Percentiles rank a stretch among this genome's conserved stretches.
Evolutionary conservation across 352 stramenopile genomes (phyloP).

Genomic region (Pythium coloratum): DNA sequence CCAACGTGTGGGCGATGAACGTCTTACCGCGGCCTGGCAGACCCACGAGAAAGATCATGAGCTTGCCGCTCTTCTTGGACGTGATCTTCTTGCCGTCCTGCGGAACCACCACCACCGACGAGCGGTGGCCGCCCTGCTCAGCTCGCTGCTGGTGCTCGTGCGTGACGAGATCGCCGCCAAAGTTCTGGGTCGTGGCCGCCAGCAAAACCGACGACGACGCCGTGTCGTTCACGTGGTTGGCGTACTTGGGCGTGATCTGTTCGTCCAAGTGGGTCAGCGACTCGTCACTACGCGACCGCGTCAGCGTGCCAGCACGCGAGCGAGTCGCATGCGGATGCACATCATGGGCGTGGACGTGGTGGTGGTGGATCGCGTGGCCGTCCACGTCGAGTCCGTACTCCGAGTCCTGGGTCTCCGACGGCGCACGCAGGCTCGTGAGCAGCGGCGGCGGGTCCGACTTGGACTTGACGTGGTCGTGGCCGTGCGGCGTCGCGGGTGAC

Average conservation of each 20-base stretch:
- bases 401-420: slow-evolving; percentile 59
- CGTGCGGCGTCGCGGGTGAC: slow-evolving; percentile 12
- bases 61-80: slow-evolving; percentile 58
- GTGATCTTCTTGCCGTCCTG: slow-evolving; percentile 34
- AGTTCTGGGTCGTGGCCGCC: slow-evolving; percentile 81
- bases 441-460: slow-evolving; percentile 33
- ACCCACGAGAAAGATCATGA: slow-evolving; percentile 82
- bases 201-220: slow-evolving; percentile 74
- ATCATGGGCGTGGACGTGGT: slow-evolving; percentile 19
- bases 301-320: slow-evolving; percentile 55
- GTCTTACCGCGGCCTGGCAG: slow-evolving; percentile 82
- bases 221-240: slow-evolving; percentile 66
- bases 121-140: slow-evolving; percentile 71
- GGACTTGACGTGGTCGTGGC: slow-evolving; percentile 19
- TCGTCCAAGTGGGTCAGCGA: slow-evolving; percentile 37
- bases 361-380: slow-evolving; percentile 26
- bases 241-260: slow-evolving; percentile 56
- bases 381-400: slow-evolving; percentile 71
- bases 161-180: slow-evolving; percentile 80
- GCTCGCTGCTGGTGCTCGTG: slow-evolving; percentile 74
- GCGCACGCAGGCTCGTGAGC: slow-evolving; percentile 38
- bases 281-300: slow-evolving; percentile 73
- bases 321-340: slow-evolving; percentile 25
- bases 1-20: slow-evolving; percentile 82
- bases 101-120: slow-evolving; percentile 47